Evolutionary conservation across 2,329 filamentous ascomycete genomes (phyloP), one percentile per base, ranked within the genome.

Genomic region (Pseudocercospora vitis): DNA sequence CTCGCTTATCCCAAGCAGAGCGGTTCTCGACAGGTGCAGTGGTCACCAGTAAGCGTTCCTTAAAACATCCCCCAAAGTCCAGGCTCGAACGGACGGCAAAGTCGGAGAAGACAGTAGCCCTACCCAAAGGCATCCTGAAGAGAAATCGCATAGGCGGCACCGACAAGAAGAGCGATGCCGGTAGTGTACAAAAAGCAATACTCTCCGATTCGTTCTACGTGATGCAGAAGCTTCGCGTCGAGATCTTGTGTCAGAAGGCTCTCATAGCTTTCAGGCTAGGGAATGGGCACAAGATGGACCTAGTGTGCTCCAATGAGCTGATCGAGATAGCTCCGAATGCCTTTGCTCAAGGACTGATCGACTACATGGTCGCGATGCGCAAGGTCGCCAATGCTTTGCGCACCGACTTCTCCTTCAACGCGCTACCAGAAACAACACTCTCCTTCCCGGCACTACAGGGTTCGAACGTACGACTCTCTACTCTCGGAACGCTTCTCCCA

Each of bases 351-450:
- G 52, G 53, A 2, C 52, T 33, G 21, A 16, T 61, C 9, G 49
- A 57, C 23, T 54, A 61, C 28, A 21, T 49, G 19, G 21, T 31
- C 4, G 35, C 52, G 11, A 59, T 60, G 58, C 40, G 33, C 40
- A 42, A 58, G 32, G 50, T 53, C 21, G 31, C 24, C 7, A 35
- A 21, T 54, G 82, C 81, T n/a, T 81, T 88, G 7, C 76, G 81
- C 44, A 85, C 87, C 0, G 77, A 81, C 29, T 77, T 85, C 9
- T 73, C 79, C 1, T 68, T 63, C 56, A 66, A 62, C 31, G 56
- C 61, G 4, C 44, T 68, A 23, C 89, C 92, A 40, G 94, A 99
- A 65, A 96, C 94, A 0, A 96, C 91, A 0, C 85, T 96, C 21
- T 95, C 91, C 0, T 87, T 92, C 55, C 90, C 91, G 1, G 85